phyloP scores from a whole-genome alignment of 352 stramenopile species.

The Albugo laibachii region DNA sequence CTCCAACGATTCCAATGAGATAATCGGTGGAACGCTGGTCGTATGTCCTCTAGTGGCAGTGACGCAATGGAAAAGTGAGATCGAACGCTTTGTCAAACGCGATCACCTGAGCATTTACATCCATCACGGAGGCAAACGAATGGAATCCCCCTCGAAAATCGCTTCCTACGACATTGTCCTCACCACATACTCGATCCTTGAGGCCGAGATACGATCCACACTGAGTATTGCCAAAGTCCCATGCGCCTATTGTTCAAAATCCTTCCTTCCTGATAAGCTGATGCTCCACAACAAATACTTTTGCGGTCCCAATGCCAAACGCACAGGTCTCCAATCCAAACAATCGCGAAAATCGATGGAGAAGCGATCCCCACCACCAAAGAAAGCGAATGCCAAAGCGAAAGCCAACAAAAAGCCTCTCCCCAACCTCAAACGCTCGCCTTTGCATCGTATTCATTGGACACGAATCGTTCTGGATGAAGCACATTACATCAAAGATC shows the following conservation, averaged over 20 bases:
- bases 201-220: constrained; percentile 78
- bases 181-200: constrained; percentile 95
- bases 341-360: constrained; percentile 16
- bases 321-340: constrained; percentile 83
- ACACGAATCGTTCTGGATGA: constrained; percentile 95
- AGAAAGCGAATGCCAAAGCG: constrained; percentile 16
- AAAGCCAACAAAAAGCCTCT: constrained; percentile 9
- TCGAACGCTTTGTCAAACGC: constrained; percentile 84
- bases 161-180: constrained; percentile 94
- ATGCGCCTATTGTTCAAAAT: constrained; percentile 92
- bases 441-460: constrained; percentile 92
- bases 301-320: constrained; percentile 90
- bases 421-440: constrained; percentile 20
- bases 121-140: constrained; percentile 89
- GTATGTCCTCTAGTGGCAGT: constrained; percentile 94
- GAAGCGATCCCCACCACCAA: constrained; percentile 9
- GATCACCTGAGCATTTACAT: constrained; percentile 87
- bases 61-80: constrained; percentile 85
- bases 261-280: constrained; percentile 88
- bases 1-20: constrained; percentile 1
- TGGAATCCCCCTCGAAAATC: constrained; percentile 50
- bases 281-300: constrained; percentile 94
- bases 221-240: constrained; percentile 50
- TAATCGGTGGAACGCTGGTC: constrained; percentile 84
- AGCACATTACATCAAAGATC: constrained; percentile 89